Base-by-base conservation (phyloP, 2,329 filamentous ascomycete genomes). In the Dactylonectria estremocensis region DNA sequence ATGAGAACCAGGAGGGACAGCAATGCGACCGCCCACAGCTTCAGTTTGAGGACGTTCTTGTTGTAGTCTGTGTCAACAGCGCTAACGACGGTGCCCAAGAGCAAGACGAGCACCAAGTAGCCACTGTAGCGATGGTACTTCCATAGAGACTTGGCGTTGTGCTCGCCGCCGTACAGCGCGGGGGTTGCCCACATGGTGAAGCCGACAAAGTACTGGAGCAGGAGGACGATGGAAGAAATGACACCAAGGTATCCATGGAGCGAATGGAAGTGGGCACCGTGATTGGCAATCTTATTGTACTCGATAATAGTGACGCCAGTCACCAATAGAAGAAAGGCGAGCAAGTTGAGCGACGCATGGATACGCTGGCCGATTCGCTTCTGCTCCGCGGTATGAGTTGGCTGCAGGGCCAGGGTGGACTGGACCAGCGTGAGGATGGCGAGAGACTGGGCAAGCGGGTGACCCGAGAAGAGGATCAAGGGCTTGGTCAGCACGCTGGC, bases 121-220 rank as follows among this genome's bases (percentile, higher is more conserved):
- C 95, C 96, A 22, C 86, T 87, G 61, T 88, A 82, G 33, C 95
- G 90, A 80, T 98, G 96, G 76, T 95, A 97, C 82, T 97, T 98
- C 87, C 95, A 98, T 48, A 97, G 80, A 24, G 86, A 86, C 86
- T 95, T 97, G 20, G 95, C 95, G 3, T 90, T 90, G 28, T 93
- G 91, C 69, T 92, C 90, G 63, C 93, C 90, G 5, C 95, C 95
- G 75, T 95, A 97, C 1, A 97, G 75, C 1, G 78, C 77, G 0
- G 95, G 95, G 3, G 89, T 84, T 66, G 90, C 94, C 85, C 92
- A 98, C 83, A 96, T 93, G 35, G 93, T 92, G 69, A 97, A 89
- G 16, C 96, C 95, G 33, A 97, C 88, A 1, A 92, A 56, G 50
- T 93, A 91, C 83, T 98, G 96, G 1, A 92, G 74, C 11, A 91